Percentiles rank a stretch among this genome's conserved stretches.
These are phyloP conservation scores for Rosa rugosa DNA, from an alignment of 306 rosid genomes.

Conservation along the genomic window DNA sequence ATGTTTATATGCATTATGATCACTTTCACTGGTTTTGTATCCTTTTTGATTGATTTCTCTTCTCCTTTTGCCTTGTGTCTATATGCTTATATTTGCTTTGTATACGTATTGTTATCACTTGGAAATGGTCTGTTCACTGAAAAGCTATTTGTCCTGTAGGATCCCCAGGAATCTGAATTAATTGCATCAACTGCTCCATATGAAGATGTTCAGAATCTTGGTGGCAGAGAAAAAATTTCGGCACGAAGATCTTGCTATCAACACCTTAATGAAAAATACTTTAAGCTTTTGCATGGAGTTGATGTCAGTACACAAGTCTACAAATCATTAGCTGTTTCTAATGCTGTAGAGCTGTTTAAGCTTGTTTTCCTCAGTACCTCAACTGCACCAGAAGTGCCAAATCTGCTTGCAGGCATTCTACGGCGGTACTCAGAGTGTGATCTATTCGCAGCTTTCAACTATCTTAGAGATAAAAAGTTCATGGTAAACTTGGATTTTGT, in stretches of 20 bases:
- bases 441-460: conserved; percentile 90
- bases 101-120: conserved; percentile 16
- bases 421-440: conserved; percentile 94
- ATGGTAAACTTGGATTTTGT: conserved; percentile 54
- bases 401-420: conserved; percentile 69
- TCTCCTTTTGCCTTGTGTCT: not conserved
- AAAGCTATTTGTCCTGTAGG: conserved; percentile 37
- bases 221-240: conserved; percentile 36
- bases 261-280: conserved; percentile 58
- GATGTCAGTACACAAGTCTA: conserved; percentile 56
- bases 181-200: conserved; percentile 36
- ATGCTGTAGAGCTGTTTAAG: conserved; percentile 94
- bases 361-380: conserved; percentile 88
- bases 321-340: conserved; percentile 86
- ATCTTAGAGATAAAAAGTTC: conserved; percentile 74
- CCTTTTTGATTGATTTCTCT: not conserved
- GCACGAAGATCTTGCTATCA: conserved; percentile 42
- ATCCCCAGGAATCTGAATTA: conserved; percentile 48
- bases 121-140: conserved; percentile 25
- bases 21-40: not conserved
- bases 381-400: conserved; percentile 58
- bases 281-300: conserved; percentile 52
- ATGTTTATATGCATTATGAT: not conserved
- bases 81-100: not conserved
- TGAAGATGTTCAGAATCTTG: conserved; percentile 45